These are phyloP conservation scores for Botryotinia convoluta DNA, from an alignment of 2,329 filamentous ascomycete genomes.

Conservation along the genomic window DNA sequence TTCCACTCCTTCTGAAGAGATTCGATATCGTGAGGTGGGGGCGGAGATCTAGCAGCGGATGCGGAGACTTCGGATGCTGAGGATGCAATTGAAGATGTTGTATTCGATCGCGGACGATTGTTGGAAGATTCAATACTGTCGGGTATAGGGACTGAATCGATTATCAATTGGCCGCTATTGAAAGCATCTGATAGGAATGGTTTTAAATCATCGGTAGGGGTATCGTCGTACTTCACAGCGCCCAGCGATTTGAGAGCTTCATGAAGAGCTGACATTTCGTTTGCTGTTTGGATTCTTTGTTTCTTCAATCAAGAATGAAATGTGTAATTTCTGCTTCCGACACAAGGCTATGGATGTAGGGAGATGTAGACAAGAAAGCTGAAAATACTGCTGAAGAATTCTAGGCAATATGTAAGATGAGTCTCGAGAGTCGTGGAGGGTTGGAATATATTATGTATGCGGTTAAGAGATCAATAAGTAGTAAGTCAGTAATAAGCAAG, in stretches of 20 bases:
- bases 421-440: not conserved
- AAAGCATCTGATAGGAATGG: slow-evolving; percentile 60
- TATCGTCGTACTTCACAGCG: slow-evolving; percentile 52
- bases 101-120: slow-evolving; percentile 56
- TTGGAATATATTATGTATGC: not conserved
- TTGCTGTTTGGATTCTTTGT: not conserved
- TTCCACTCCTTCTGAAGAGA: slow-evolving; percentile 79
- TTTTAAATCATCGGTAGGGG: slow-evolving; percentile 48
- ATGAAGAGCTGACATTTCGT: slow-evolving; percentile 55
- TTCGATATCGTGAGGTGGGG: slow-evolving; percentile 48
- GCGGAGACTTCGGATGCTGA: slow-evolving; percentile 52
- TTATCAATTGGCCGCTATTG: slow-evolving; percentile 63
- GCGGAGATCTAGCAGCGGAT: slow-evolving; percentile 47
- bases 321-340: not conserved
- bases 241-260: slow-evolving; percentile 56
- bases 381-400: not conserved
- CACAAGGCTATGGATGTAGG: not conserved
- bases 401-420: not conserved
- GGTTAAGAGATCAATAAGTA: not conserved
- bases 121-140: slow-evolving; percentile 46
- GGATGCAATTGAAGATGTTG: slow-evolving; percentile 47
- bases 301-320: not conserved
- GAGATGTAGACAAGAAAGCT: not conserved
- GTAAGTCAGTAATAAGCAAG: not conserved
- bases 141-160: slow-evolving; percentile 70